These are phyloP conservation scores for Brasilioporus rufonigricans DNA, from an alignment of 768 basidiomycete species.

Conservation along the genomic window DNA sequence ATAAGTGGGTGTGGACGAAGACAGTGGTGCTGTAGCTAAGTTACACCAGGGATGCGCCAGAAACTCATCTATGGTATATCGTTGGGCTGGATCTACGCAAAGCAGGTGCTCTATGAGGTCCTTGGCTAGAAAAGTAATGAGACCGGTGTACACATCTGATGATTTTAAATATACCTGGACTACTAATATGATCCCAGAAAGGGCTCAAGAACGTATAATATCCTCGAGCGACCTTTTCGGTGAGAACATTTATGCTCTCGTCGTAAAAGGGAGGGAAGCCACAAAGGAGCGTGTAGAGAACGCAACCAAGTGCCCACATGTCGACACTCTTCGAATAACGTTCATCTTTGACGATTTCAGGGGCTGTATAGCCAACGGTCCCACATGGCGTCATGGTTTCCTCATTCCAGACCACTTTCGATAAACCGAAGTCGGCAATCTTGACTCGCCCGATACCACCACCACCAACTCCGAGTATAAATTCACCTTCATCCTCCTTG, in stretches of 20 bases:
- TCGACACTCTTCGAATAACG: constrained; percentile 95
- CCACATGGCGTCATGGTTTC: constrained; percentile 99
- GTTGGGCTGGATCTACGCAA: constrained; percentile 91
- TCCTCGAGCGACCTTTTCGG: constrained; percentile 96
- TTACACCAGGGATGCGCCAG: constrained; percentile 95
- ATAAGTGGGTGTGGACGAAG: constrained; percentile 64
- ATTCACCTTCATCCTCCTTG: constrained; percentile 98
- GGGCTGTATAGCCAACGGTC: constrained; percentile 99
- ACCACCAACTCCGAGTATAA: constrained; percentile 86
- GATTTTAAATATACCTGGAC: constrained; percentile 51
- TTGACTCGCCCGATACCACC: constrained; percentile 98
- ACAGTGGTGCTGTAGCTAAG: constrained; percentile 58
- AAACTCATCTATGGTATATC: constrained; percentile 98
- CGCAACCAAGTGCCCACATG: constrained; percentile 99
- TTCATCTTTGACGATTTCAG: constrained; percentile 99
- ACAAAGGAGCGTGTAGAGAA: constrained; percentile 96
- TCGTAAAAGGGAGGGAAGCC: constrained; percentile 99
- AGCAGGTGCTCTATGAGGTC: constrained; percentile 93
- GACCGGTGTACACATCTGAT: background rate
- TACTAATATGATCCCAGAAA: constrained; percentile 98
- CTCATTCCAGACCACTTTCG: constrained; percentile 98
- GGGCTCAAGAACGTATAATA: constrained; percentile 98
- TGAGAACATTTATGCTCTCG: constrained; percentile 96
- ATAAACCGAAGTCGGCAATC: constrained; percentile 97
- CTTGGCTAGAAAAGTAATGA: constrained; percentile 59